Base-by-base conservation (phyloP, 208 protist species). In the Giardia duodenalis region DNA sequence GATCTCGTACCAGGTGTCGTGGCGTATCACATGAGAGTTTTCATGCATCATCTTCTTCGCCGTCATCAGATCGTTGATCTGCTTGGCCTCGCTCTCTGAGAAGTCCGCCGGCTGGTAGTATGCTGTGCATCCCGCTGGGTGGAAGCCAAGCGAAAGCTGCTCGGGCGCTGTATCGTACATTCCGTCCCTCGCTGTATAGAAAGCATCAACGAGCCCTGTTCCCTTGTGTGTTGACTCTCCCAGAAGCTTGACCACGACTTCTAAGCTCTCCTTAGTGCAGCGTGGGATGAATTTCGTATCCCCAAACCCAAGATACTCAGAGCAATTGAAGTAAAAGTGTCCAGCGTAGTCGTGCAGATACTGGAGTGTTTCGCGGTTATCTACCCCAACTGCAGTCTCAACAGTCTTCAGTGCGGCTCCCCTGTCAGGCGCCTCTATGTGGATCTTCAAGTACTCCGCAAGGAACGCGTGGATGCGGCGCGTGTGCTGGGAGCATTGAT, bases 201-300 rank as follows among this genome's bases (percentile, higher is more conserved):
- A 89, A 10, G 42, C 22, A 4, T 89, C 4, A n/a, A 89, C 10
- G 4, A 89, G 86, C 4, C 42, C 39, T 4, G 22, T 89, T 10
- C 44, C 86, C 44, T 46, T 89, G 4, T 46, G 42, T 44, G 4
- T 44, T 45, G 42, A 89, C 44, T 46, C 19, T 19, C 4, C 42
- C 4, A 89, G 4, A 4, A 45, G 4, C 86, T 89, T 42, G 44
- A 19, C 22, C 4, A 89, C 4, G 19, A 4, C 19, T 46, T 4
- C 44, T 45, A 10, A 19, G 22, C 4, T 10, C 22, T 4, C 57
- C 57, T 10, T 30, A 10, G 10, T 30, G 30, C 57, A 76, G 30
- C 57, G 57, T 76, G 57, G 57, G 30, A 76, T 89, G 86, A 89
- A 89, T 45, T 89, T 89, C 86, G 86, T 89, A 44, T 89, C 86